Evolutionary conservation across 1,284 basidiomycete genomes (phyloP), one percentile per base, ranked within the genome.

Genomic region (Ceratobasidium sp.): DNA sequence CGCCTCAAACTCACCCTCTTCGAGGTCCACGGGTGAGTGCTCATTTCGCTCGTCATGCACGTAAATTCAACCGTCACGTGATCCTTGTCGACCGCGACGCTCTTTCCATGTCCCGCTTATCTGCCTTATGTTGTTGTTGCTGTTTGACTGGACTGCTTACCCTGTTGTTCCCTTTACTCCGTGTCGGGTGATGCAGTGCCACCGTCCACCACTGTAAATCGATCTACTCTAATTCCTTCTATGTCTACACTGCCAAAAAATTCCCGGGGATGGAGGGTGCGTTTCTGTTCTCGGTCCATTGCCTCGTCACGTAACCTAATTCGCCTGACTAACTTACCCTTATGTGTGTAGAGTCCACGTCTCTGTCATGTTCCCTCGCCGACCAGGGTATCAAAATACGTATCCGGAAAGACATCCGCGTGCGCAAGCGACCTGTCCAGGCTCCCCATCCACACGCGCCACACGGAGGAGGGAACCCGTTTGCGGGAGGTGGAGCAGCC

Each of bases 371-470:
- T 78, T 93, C 93, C 0, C 88, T 97, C 74, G 94, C 95, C 11
- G 93, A 95, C 80, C 95, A 97, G 83, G 95, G 95, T 3, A 93
- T 97, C 81, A 96, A 97, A 83, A 96, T 97, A 62, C 90, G 95
- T 31, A 96, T 97, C 50, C 89, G 95, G 54, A 96, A 95, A 81
- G 94, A 96, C 78, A 94, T 94, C 51, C 89, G 93, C 1, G 90
- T 92, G 29, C 88, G 93, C 76, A 94, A 94, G 81, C 85, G 89
- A 14, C 87, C 89, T 0, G 84, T 86, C 19, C 74, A 75, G 53
- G 60, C 66, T n/a, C 67, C 64, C 29, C 57, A 73, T 50, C 47
- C 36, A 15, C 72, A 62, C 36, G 67, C 56, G 45, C 67, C 67
- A 27, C 67, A 72, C 29, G 66, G 67, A 14, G 67, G 67, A 11